Conservation (phyloP, 2,329 filamentous ascomycete genomes). For the Verticillium nubilum region DNA sequence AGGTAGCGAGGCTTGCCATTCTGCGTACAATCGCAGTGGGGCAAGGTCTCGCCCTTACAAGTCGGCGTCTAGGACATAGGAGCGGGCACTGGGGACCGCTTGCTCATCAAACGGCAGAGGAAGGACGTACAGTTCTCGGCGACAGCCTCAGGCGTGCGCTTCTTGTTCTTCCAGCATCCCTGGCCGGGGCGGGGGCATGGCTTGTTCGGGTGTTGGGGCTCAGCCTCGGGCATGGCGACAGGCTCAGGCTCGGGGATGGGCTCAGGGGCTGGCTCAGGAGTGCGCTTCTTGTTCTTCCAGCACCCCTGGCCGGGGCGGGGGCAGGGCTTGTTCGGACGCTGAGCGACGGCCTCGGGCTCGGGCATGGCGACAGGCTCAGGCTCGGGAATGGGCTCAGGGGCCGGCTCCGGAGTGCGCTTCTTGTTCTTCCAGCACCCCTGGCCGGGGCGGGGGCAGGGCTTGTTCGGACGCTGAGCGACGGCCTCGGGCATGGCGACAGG, state of each 20-base stretch:
- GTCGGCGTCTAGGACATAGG: too few relatives aligned
- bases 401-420: slow-evolving; percentile 3
- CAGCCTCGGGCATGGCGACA: slow-evolving; percentile 14
- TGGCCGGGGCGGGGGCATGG: slow-evolving; percentile 28
- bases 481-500: slow-evolving; percentile 5
- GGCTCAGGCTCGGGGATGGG: slow-evolving; percentile 23
- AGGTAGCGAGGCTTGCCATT: too few relatives aligned
- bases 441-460: slow-evolving; percentile 28
- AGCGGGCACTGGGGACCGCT: too few relatives aligned
- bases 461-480: slow-evolving; percentile 5
- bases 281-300: slow-evolving; percentile 3
- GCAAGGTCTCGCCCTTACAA: too few relatives aligned
- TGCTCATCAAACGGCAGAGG: slow-evolving; percentile 29
- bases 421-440: slow-evolving; percentile 31
- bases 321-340: slow-evolving; percentile 14
- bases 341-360: not conserved
- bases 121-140: slow-evolving; percentile 10
- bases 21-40: too few relatives aligned
- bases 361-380: not conserved
- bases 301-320: slow-evolving; percentile 10
- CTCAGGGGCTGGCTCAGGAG: slow-evolving; percentile 27
- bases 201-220: not conserved
- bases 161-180: slow-evolving; percentile 32
- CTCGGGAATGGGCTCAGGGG: slow-evolving; percentile 19
- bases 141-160: slow-evolving; percentile 27